Base-by-base conservation (phyloP, 441 rosid genomes). In the Gossypium davidsonii region DNA sequence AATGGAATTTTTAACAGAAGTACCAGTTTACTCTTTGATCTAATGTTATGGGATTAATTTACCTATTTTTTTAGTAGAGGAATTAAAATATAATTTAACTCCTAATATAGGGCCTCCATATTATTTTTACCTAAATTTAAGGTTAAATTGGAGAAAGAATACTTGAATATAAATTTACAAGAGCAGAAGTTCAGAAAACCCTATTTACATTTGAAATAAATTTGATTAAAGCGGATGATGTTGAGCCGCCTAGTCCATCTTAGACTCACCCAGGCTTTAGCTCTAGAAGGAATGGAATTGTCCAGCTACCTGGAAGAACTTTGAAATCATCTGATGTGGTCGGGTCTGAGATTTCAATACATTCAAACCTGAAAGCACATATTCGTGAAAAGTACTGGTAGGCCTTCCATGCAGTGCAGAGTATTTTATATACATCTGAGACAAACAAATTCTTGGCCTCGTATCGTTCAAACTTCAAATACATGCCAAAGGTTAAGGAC, bases 301-400 rank as follows among this genome's bases (percentile, higher is more conserved):
- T 67, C 71, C 44, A 2, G 71, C 71, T 25, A 67, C 23, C 23
- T 12, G 6, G 8, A 67, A 56, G 1, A 10, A 5, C 2, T 14
- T 31, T 61, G 21, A 2, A 15, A 10, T 61, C 7, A 34, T 61
- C 6, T 2, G 18, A 17, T 31, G 46, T 61, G 48, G 39, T 34
- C 8, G 39, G 23, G 0, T 62, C 17, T 64, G 52, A 12, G 52
- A 39, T 65, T 44, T 42, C 55, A 64, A 8, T 20, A 42, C 31
- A 10, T 65, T 65, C 69, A 65, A 44, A 65, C 20, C 55, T 65
- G 56, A 65, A 6, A 56, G 12, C 59, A 23, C 14, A 63, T 63
- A 63, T 18, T 63, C 52, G 10, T 39, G 7, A 34, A 62, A 59
- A 34, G 25, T 15, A 56, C 61, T 61, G 11, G 31, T 28, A 28